Evolutionary conservation across 495 filamentous ascomycete genomes (phyloP), one percentile per base, ranked within the genome.

Genomic region (Penicillium nucicola): DNA sequence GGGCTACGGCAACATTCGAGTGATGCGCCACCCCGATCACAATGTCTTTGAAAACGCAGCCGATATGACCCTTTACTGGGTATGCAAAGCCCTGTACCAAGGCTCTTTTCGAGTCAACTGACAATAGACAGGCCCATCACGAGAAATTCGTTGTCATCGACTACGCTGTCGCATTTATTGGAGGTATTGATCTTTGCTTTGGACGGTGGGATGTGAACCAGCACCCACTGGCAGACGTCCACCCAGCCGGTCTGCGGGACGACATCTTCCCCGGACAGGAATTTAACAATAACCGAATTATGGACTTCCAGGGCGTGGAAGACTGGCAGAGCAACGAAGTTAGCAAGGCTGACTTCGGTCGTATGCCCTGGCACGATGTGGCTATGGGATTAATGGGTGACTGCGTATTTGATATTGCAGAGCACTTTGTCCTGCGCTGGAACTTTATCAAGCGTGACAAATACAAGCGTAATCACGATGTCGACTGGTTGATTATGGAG

Each of bases 301-400:
- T 96, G 88, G 92, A 98, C 61, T 97, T 97, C 68, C 77, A 96
- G 57, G 86, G 82, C 18, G 93, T 98, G 17, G 62, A 87, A 8
- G 86, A 96, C 60, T 97, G 92, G 92, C 89, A 91, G 65, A 80
- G 83, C 39, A 97, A 97, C 59, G 88, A 95, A 61, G 71, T 97
- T n/a, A 88, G 80, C 66, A 97, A 97, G 72, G 83, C 86, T 1
- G 90, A 96, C 30, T 95, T 87, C 54, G 92, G 91, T 19, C 84
- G 92, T 23, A 96, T 97, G 92, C 92, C 92, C 1, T 97, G 92
- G 92, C 92, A 97, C 60, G 92, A 97, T 64, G 90, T 97, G 3
- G 78, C 87, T 4, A 91, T 97, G 88, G 90, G 88, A 2, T 47
- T 97, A 18, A 80, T 95, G 39, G 92, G 92, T 5, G 89, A 91